phyloP scores from a whole-genome alignment of 345 rosid species.

The Kernera saxatilis region DNA sequence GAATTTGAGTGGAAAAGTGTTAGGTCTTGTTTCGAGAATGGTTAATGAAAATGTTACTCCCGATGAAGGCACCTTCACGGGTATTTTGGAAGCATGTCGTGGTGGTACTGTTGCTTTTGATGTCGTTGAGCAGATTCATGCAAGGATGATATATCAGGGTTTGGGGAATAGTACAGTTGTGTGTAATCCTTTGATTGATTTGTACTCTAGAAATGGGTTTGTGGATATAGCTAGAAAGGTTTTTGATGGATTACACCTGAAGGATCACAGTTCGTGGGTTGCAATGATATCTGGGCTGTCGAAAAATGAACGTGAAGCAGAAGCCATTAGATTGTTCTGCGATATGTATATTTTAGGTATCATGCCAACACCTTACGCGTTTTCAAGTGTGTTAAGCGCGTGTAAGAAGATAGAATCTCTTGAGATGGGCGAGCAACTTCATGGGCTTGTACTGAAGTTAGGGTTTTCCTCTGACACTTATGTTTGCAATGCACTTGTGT shows the following conservation, averaged over 20 bases:
- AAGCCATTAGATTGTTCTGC: slow-evolving; percentile 53
- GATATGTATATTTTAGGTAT: slow-evolving; percentile 52
- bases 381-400: slow-evolving; percentile 83
- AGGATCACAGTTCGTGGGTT: slow-evolving; percentile 78
- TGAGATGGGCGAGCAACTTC: slow-evolving; percentile 63
- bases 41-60: slow-evolving; percentile 37
- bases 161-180: slow-evolving; percentile 37
- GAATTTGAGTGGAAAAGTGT: slow-evolving; percentile 31
- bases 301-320: slow-evolving; percentile 52
- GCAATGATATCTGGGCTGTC: slow-evolving; percentile 77
- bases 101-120: slow-evolving; percentile 29
- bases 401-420: slow-evolving; percentile 55
- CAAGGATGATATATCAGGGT: slow-evolving; percentile 53
- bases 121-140: slow-evolving; percentile 57
- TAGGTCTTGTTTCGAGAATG: slow-evolving; percentile 41
- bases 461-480: slow-evolving; percentile 67
- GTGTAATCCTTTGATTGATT: slow-evolving; percentile 68
- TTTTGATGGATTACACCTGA: slow-evolving; percentile 46
- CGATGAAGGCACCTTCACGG: slow-evolving; percentile 39
- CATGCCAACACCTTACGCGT: slow-evolving; percentile 62
- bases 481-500: slow-evolving; percentile 80
- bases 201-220: slow-evolving; percentile 59
- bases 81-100: slow-evolving; percentile 49
- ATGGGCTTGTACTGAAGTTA: slow-evolving; percentile 58
- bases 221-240: slow-evolving; percentile 45